Evolutionary conservation across 305 asterid species (phyloP).

Genomic region (Solanum hybrid): DNA sequence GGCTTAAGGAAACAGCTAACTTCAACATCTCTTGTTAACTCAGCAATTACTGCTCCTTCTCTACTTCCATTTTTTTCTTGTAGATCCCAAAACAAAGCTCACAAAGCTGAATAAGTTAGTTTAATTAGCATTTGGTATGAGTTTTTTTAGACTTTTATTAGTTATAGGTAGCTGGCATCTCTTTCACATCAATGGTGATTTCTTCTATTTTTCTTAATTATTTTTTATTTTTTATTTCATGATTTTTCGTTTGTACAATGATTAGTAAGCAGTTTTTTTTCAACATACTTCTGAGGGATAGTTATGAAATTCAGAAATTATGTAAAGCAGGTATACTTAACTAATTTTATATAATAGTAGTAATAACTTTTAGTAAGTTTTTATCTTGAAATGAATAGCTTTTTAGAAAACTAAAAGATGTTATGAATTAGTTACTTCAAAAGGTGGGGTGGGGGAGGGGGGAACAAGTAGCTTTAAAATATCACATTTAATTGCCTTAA

Average conservation of each 20-base stretch:
- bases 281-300: background rate
- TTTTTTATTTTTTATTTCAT: no score
- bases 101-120: background rate
- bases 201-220: background rate
- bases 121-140: background rate
- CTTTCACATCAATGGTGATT: background rate
- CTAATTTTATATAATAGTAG: background rate
- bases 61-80: background rate
- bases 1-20: conserved; percentile 45
- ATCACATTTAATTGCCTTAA: background rate
- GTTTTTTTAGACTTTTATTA: background rate
- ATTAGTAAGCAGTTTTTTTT: no score
- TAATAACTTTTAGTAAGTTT: background rate
- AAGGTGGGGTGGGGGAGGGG: background rate
- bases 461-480: background rate
- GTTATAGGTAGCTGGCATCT: background rate
- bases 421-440: background rate
- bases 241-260: no score
- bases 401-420: background rate
- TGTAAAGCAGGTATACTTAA: no score
- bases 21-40: conserved; percentile 29
- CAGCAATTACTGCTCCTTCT: background rate
- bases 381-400: background rate
- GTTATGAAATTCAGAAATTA: no score
- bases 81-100: background rate